Evolutionary conservation across 768 basidiomycete species (phyloP), one percentile per base, ranked within the genome.

Genomic region (Leucosporidium yakuticum): DNA sequence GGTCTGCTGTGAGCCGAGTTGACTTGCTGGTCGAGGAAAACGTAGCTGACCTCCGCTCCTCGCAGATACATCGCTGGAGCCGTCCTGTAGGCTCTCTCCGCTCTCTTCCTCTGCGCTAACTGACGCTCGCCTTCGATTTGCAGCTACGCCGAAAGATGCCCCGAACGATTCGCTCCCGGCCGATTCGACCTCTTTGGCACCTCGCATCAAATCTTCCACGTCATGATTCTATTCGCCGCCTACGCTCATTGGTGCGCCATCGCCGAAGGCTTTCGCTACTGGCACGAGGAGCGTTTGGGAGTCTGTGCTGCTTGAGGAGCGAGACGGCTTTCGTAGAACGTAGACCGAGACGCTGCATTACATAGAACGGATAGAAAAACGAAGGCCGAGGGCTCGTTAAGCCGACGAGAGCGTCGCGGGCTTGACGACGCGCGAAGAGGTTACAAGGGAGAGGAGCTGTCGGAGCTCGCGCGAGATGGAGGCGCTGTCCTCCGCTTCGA

Each of bases 131-230:
- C 50, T 21, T n/a, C 29, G 21, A 25, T 14, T 25, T 47, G 27
- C 59, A 67, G 59, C 57, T 64, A 75, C 79, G 90, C 90, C 58
- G 87, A 87, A 76, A 85, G 90, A 60, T 83, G 91, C 64, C 91
- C 91, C 54, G 91, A 94, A 75, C 82, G 85, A 49, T 79, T 86
- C 69, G 80, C 82, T 11, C 90, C 90, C 8, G 90, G 91, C 48
- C 84, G 79, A 70, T 92, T 92, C 79, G 91, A 93, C 79, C 83
- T 84, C 74, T 83, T 90, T 74, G 83, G 86, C 64, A 84, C 88
- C 0, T 91, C 88, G 25, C 92, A 95, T 80, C 90, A 94, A 79
- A 88, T 95, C 74, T 94, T 96, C 78, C 93, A 94, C 76, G 77
- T 86, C 68, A 86, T 84, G 74, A 91, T 94, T 48, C 81, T 91